phyloP scores from a whole-genome alignment of 1,139 yeast species.

The Magnusiomyces sp. region DNA sequence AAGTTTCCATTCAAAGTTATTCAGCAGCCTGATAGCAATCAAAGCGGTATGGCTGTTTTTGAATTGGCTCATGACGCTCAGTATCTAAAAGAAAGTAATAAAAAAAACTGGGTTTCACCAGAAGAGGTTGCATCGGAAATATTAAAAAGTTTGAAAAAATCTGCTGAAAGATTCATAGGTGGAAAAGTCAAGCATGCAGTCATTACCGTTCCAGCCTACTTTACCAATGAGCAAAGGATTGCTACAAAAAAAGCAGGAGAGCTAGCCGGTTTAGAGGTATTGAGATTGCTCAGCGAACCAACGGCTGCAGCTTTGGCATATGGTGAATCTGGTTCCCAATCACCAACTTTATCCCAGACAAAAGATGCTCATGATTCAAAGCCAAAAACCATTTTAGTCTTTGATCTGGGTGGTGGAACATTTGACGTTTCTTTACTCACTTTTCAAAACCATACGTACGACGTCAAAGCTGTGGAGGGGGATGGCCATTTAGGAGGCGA shows the following conservation, averaged over 20 bases:
- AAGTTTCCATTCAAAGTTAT: conserved; percentile 97
- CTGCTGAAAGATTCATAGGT: conserved; percentile 88
- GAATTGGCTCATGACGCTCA: conserved; percentile 91
- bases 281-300: conserved; percentile 97
- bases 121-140: conserved; percentile 97
- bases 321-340: conserved; percentile 87
- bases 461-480: conserved; percentile 83
- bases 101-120: no score
- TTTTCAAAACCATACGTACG: conserved; percentile 82
- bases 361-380: conserved; percentile 83
- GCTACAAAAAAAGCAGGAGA: conserved; percentile 99
- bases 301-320: conserved; percentile 98
- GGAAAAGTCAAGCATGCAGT: conserved; percentile 84
- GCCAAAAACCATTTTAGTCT: conserved; percentile 95
- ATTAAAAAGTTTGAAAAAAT: conserved; percentile 93
- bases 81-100: no score
- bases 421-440: conserved; percentile 89
- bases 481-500: conserved; percentile 90
- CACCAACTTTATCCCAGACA: no score
- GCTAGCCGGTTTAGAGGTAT: conserved; percentile 89
- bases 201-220: conserved; percentile 96
- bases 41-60: conserved; percentile 99
- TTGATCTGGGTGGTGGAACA: no score
- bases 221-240: conserved; percentile 97
- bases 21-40: conserved; percentile 81